phyloP scores from a whole-genome alignment of 768 basidiomycete species.

The Boletus pseudo-olivaceus region DNA sequence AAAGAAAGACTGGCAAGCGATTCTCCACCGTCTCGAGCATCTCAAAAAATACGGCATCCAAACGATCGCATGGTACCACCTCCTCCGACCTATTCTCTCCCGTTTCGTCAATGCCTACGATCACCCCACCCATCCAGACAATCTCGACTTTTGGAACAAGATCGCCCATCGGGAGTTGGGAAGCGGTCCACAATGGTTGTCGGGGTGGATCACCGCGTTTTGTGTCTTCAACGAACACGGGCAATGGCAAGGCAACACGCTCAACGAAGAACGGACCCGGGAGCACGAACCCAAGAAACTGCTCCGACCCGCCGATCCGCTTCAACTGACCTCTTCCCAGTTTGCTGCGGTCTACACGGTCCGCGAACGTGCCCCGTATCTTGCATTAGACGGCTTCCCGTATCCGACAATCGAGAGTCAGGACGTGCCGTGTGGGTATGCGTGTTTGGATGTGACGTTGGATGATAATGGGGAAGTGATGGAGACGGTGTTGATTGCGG shows the following conservation, averaged over 20 bases:
- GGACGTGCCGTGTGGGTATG: slow-evolving; percentile 30
- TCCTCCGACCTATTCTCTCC: slow-evolving; percentile 39
- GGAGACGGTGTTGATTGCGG: slow-evolving; percentile 30
- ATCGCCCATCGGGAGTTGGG: slow-evolving; percentile 28
- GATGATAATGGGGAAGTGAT: slow-evolving; percentile 24
- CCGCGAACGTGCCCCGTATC: slow-evolving; percentile 18
- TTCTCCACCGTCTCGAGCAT: slow-evolving; percentile 37
- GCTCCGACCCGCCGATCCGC: slow-evolving; percentile 27
- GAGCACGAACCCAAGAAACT: slow-evolving; percentile 32
- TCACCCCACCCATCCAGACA: slow-evolving; percentile 24
- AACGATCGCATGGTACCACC: slow-evolving; percentile 36
- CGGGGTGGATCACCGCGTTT: slow-evolving; percentile 41
- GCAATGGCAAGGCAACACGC: slow-evolving; percentile 29
- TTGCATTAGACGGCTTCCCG: slow-evolving; percentile 27
- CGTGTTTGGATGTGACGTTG: slow-evolving; percentile 27
- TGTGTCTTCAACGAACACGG: slow-evolving; percentile 33
- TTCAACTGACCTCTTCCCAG: slow-evolving; percentile 21
- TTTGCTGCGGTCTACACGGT: slow-evolving; percentile 27
- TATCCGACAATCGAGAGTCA: slow-evolving; percentile 28
- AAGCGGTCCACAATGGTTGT: slow-evolving; percentile 32
- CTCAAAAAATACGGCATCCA: slow-evolving; percentile 36
- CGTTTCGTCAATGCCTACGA: slow-evolving; percentile 38
- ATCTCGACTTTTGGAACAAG: slow-evolving; percentile 39
- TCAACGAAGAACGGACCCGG: slow-evolving; percentile 28
- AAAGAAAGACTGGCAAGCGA: slow-evolving; percentile 36